phyloP scores from a whole-genome alignment of 2,329 filamentous ascomycete species.

The Aspergillus sp. region DNA sequence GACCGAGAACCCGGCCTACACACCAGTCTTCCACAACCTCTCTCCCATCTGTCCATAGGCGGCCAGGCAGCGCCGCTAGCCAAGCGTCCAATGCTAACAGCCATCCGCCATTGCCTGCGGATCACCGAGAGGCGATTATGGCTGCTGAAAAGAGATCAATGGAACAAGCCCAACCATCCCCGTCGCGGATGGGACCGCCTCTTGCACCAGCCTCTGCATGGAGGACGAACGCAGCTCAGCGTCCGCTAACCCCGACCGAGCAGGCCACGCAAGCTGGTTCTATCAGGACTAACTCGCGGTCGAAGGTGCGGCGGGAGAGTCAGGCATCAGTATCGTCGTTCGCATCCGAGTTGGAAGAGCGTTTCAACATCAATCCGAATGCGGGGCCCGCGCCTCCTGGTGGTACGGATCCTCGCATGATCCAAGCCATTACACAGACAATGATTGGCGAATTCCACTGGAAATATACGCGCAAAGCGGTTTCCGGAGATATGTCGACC shows the following conservation, averaged over 20 bases:
- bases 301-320: slow-evolving; percentile 38
- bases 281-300: slow-evolving; percentile 48
- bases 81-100: slow-evolving; percentile 41
- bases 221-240: slow-evolving; percentile 38
- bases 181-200: slow-evolving; percentile 70
- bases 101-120: slow-evolving; percentile 66
- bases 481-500: slow-evolving; percentile 77
- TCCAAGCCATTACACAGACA: slow-evolving; percentile 96
- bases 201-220: slow-evolving; percentile 68
- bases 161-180: slow-evolving; percentile 34
- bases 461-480: slow-evolving; percentile 96
- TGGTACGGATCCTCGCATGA: slow-evolving; percentile 90
- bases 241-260: slow-evolving; percentile 55
- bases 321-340: slow-evolving; percentile 79
- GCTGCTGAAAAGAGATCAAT: slow-evolving; percentile 57
- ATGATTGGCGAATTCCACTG: slow-evolving; percentile 99
- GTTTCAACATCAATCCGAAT: slow-evolving; percentile 66
- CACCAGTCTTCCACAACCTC: slow-evolving; percentile 24
- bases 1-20: slow-evolving; percentile 20
- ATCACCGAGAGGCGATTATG: slow-evolving; percentile 78
- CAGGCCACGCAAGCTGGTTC: slow-evolving; percentile 36
- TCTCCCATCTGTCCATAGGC: slow-evolving; percentile 32
- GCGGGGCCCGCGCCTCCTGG: slow-evolving; percentile 45
- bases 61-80: slow-evolving; percentile 68
- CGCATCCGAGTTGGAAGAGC: slow-evolving; percentile 80